Conservation (phyloP, 2,329 filamentous ascomycete genomes). For the Aurifilum marmelostoma region DNA sequence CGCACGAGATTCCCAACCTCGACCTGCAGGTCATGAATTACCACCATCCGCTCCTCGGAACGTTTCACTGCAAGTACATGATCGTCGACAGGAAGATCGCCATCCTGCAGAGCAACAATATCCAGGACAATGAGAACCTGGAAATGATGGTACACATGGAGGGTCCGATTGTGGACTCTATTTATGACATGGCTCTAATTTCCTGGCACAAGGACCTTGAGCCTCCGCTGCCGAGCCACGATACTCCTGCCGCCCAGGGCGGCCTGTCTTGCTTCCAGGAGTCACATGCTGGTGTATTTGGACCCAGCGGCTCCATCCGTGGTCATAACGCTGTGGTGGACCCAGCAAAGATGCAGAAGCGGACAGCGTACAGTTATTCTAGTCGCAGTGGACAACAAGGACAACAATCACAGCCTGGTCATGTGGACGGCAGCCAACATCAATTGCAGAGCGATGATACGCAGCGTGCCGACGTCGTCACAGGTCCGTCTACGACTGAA, state of each 20-base stretch:
- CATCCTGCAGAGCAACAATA: conserved; percentile 77
- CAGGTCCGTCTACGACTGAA: conserved; percentile 33
- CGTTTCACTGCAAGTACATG: conserved; percentile 79
- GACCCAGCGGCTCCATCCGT: conserved; percentile 37
- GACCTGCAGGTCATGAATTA: conserved; percentile 75
- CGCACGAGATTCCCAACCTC: conserved; percentile 70
- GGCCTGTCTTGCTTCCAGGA: conserved; percentile 35
- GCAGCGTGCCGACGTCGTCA: conserved; percentile 29
- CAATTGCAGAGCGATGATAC: conserved; percentile 22
- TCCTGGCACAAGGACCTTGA: conserved; percentile 69
- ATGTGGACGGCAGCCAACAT: conserved; percentile 21
- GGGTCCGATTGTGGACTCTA: conserved; percentile 73
- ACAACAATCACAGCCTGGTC: conserved; percentile 22
- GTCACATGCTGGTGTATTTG: conserved; percentile 36
- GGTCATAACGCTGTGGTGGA: conserved; percentile 37
- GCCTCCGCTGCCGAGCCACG: conserved; percentile 60
- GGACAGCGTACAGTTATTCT: conserved; percentile 28
- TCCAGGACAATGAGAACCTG: conserved; percentile 76
- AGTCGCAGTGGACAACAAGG: conserved; percentile 6
- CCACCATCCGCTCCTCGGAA: conserved; percentile 71
- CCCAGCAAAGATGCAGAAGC: conserved; percentile 32
- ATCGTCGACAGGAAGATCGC: conserved; percentile 74
- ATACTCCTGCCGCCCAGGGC: conserved; percentile 50
- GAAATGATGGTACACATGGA: conserved; percentile 81
- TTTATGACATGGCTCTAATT: conserved; percentile 75